Percentiles rank a stretch among this genome's conserved stretches.
phyloP scores from a whole-genome alignment of 352 stramenopile species.

The Globisporangium rhizosaccharum region DNA sequence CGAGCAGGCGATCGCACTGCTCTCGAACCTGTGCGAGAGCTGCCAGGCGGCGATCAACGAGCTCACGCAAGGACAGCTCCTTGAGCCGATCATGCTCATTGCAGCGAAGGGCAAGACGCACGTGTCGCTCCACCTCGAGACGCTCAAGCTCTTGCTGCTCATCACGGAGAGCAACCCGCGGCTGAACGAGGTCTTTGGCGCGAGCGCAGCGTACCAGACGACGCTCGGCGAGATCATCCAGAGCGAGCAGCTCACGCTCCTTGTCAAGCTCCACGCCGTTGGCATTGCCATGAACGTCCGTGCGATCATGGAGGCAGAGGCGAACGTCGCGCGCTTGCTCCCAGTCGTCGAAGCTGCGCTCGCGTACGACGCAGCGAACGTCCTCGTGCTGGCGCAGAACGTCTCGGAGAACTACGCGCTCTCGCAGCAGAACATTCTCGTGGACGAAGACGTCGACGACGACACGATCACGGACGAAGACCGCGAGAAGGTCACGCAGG shows the following conservation, averaged over 20 bases:
- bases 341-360: constrained; percentile 64
- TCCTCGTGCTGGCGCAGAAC: constrained; percentile 70
- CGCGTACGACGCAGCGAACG: constrained; percentile 74
- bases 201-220: constrained; percentile 55
- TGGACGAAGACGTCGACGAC: constrained; percentile 62
- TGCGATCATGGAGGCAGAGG: constrained; percentile 67
- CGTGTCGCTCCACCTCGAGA: constrained; percentile 62
- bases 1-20: constrained; percentile 74
- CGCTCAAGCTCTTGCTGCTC: constrained; percentile 73
- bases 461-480: constrained; percentile 57
- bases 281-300: constrained; percentile 78
- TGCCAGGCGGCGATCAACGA: constrained; percentile 76
- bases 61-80: constrained; percentile 65
- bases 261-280: constrained; percentile 50
- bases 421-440: constrained; percentile 51
- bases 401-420: constrained; percentile 52
- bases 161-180: constrained; percentile 81
- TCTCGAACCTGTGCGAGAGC: constrained; percentile 82
- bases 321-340: constrained; percentile 61
- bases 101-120: constrained; percentile 46
- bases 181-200: constrained; percentile 61
- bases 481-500: constrained; percentile 51
- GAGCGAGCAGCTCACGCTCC: constrained; percentile 39
- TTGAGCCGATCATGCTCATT: constrained; percentile 74
- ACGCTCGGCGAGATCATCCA: constrained; percentile 67